Base-by-base conservation (phyloP, 805 yeast species). In the Millerozyma acaciae region DNA sequence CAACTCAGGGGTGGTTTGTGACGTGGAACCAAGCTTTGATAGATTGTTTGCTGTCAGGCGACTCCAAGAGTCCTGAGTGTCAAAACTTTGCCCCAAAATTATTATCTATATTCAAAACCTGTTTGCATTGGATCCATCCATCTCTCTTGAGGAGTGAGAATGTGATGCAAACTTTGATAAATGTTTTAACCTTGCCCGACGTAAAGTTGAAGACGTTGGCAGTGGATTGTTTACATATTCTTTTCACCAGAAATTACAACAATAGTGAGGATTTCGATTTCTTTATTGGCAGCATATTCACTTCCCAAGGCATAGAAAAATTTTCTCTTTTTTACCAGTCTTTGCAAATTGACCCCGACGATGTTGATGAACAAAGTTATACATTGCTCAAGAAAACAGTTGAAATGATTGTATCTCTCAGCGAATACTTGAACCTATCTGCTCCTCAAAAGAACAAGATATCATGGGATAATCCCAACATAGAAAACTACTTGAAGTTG, bases 91-190 rank as follows among this genome's bases (percentile, higher is more conserved):
- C 79, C 2, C 73, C 83, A 26, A 78, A 83, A 48, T 68, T 84
- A 4, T 64, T 93, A 24, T 85, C 88, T 40, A 82, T 94, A 4
- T 73, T 90, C 50, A 93, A 93, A 51, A 82, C 95, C 0, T 84
- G 95, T 47, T 70, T 93, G 39, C 88, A 84, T 47, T 93, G 98
- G 98, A 76, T 89, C 6, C 74, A 84, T 32, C 90, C 96, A 2
- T 67, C 75, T 10, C 78, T 89, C 1, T 71, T 90, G 34, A 73
- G 80, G 27, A 62, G 71, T 25, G 78, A 84, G 32, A 77, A 84
- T 32, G 70, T 87, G 6, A 68, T 87, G 45, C 68, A 71, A 25
- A 73, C 81, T 9, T 64, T 93, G 25, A 70, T 87, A 37, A 57
- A 58, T 36, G 71, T 85, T 20, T 63, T 86, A 33, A 59, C 76